phyloP scores from a whole-genome alignment of 805 yeast species.

The Cyberlindnera galapagoensis region DNA sequence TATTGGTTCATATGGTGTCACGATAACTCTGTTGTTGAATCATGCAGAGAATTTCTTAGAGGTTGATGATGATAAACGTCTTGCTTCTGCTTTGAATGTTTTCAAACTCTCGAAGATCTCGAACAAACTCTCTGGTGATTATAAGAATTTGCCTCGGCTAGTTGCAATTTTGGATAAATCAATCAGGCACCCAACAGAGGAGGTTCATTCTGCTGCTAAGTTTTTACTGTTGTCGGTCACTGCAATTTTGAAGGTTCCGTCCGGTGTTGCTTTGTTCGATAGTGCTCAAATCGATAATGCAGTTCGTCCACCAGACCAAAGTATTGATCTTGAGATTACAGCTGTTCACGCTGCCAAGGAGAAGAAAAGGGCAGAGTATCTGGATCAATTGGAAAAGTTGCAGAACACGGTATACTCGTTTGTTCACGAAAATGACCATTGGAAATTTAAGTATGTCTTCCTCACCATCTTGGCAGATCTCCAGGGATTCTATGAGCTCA shows the following conservation, averaged over 20 bases:
- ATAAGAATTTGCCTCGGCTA: conserved; percentile 40
- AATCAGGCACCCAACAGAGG: conserved; percentile 46
- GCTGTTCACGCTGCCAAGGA: conserved; percentile 60
- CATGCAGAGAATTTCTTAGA: conserved; percentile 44
- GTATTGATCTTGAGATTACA: conserved; percentile 49
- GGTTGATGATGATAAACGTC: conserved; percentile 41
- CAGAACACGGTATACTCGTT: conserved; percentile 31
- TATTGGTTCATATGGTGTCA: conserved; percentile 53
- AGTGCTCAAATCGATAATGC: conserved; percentile 28
- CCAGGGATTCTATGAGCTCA: conserved; percentile 47
- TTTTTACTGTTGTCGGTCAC: conserved; percentile 39
- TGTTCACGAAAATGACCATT: conserved; percentile 32
- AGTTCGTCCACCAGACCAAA: conserved; percentile 57
- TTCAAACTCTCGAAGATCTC: conserved; percentile 53
- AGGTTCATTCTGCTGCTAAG: conserved; percentile 50
- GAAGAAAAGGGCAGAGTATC: conserved; percentile 40
- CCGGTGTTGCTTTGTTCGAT: conserved; percentile 48
- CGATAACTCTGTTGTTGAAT: conserved; percentile 44
- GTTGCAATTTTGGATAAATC: conserved; percentile 47
- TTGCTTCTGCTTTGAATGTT: conserved; percentile 59
- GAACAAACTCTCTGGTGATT: conserved; percentile 52
- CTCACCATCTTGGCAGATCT: conserved; percentile 44
- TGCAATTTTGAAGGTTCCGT: conserved; percentile 40
- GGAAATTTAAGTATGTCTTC: conserved; percentile 50
- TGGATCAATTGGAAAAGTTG: conserved; percentile 34